Conservation (phyloP, 108 stramenopile species). For the Halocafeteria seosinensis region DNA sequence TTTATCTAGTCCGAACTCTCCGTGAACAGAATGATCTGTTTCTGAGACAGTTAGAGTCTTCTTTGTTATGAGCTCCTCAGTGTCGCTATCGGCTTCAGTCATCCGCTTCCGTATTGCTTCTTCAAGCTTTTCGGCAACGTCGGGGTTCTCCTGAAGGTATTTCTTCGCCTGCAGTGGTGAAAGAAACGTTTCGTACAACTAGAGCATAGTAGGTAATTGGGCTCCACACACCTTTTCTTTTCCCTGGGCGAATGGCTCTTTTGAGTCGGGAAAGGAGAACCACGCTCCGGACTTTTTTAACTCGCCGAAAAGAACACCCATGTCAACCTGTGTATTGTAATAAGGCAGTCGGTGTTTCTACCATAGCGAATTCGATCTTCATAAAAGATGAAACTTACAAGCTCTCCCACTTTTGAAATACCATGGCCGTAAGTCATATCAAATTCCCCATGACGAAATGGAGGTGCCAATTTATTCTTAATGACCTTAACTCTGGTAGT, state of each 20-base stretch:
- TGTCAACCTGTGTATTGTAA: conserved; percentile 40
- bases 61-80: no score
- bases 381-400: conserved; percentile 48
- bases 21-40: no score
- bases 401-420: conserved; percentile 59
- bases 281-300: neutral
- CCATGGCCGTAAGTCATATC: conserved; percentile 69
- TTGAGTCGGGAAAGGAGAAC: neutral
- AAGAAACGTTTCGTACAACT: no score
- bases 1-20: no score
- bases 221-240: conserved; percentile 45
- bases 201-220: no score
- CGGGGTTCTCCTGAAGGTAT: neutral
- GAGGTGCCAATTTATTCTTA: conserved; percentile 85
- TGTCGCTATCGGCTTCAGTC: no score
- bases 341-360: conserved; percentile 66
- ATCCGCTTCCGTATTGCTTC: neutral
- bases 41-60: no score
- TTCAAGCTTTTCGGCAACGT: neutral
- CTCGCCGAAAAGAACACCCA: neutral
- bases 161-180: no score
- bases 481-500: conserved; percentile 72
- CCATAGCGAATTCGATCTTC: conserved; percentile 55
- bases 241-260: conserved; percentile 50
- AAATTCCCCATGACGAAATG: conserved; percentile 59